A percentile compares a stretch with the other conserved stretches of the same genome.
Evolutionary conservation across 2,329 filamentous ascomycete species (phyloP).

Genomic region (Daldinia eschscholtzii): DNA sequence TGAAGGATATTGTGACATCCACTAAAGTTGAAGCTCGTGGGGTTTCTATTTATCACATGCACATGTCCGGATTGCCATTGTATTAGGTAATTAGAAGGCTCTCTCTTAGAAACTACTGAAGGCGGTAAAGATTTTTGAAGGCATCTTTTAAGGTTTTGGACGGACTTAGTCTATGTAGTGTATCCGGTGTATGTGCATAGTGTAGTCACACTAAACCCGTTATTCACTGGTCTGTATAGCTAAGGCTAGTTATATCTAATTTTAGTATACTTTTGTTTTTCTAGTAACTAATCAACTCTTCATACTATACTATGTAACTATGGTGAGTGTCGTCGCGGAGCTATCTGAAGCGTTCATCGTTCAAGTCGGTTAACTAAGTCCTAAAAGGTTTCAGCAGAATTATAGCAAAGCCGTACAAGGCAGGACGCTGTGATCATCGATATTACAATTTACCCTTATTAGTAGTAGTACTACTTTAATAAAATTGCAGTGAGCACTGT

Average conservation of each 20-base stretch:
- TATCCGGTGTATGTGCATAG: background rate
- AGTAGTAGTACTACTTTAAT: background rate
- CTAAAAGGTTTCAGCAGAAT: background rate
- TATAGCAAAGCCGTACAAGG: background rate
- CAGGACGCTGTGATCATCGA: conserved; percentile 8
- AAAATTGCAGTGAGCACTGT: conserved; percentile 2
- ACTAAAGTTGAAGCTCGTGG: background rate
- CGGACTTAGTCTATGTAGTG: too few relatives aligned
- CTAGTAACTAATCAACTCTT: too few relatives aligned
- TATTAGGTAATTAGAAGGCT: conserved; percentile 7
- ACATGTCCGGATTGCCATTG: background rate
- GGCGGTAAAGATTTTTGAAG: background rate
- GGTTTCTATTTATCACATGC: conserved; percentile 5
- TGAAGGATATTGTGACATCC: background rate
- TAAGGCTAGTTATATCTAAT: background rate
- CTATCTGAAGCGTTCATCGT: background rate
- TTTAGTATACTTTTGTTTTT: background rate
- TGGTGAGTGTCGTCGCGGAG: background rate
- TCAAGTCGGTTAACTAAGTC: background rate
- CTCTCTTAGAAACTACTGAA: conserved; percentile 6
- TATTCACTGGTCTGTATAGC: background rate
- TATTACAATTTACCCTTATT: background rate
- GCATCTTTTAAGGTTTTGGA: too few relatives aligned
- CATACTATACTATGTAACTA: too few relatives aligned
- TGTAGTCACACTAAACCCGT: background rate